Evolutionary conservation across 2,329 filamentous ascomycete genomes (phyloP), one percentile per base, ranked within the genome.

Genomic region (Dichotomopilus funicola): DNA sequence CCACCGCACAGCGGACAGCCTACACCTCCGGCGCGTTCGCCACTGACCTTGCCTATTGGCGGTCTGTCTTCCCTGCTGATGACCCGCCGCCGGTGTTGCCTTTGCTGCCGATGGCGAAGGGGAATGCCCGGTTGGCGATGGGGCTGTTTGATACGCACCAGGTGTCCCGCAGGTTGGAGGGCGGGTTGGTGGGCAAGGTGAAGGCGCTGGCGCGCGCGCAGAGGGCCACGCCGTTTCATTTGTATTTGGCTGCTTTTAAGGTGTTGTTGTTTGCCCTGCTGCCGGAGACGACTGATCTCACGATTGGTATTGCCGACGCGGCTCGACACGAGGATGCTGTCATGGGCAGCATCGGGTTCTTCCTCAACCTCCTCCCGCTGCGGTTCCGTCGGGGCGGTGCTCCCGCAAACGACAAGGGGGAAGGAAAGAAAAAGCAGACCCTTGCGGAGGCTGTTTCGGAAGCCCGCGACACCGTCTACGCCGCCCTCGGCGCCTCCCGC

Each of bases 281-380:
- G 10, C 31, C 44, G 0, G 3, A 59, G 1, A 54, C 49, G 8
- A 60, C 67, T 0, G 69, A 75, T 13, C 13, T 76, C 7, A 68
- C 61, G 49, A 72, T 76, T 49, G 73, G 73, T n/a, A 63, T 76
- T 12, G 68, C 68, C 2, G 77, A 81, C 61, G 73, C 73, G 1
- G 74, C 74, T 4, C 70, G 65, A 19, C 73, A 72, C 0, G 72
- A 76, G 1, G 55, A 53, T 9, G 57, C 67, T 1, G 53, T 69
- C 1, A 55, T 64, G 6, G 53, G 61, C 1, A 77, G 64, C 2
- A 62, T 81, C 1, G 79, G 79, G 1, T 64, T 72, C 43, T 75
- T 75, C 42, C 56, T 81, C 2, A 81, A 82, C 55, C 62, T 80
- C 0, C 64, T 82, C 0, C 71, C 79, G 8, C 46, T 57, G 35